Evolutionary conservation across 345 rosid genomes (phyloP), one percentile per base, ranked within the genome.

Genomic region (Lumnitzera racemosa): DNA sequence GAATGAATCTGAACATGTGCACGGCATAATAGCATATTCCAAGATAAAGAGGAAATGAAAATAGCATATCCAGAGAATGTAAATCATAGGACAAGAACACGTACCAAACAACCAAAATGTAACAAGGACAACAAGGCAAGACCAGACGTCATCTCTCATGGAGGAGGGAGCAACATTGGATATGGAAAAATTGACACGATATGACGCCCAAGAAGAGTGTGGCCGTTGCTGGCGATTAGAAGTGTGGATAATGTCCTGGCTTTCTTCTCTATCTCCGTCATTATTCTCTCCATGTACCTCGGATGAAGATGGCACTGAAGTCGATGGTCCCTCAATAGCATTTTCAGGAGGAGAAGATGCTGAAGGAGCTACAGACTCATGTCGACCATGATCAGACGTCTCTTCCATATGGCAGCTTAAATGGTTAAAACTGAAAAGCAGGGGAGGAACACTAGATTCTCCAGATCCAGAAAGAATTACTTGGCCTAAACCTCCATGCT

Each of bases 51-150:
- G 43, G 43, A 9, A 36, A 36, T 36, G 43, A 7, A 36, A 36
- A 20, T 4, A 36, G 12, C 25, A 55, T 53, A 16, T 13, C 15
- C 24, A 1, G 10, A 36, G 43, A 66, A 56, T 24, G 52, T 20
- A 8, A 29, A 10, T 13, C 2, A 49, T 24, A 17, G 53, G 15
- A 55, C 52, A 7, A 53, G 31, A 36, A 41, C 17, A 69, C 83
- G 2, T 29, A 85, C 91, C 91, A 43, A 82, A 77, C 59, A 76
- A 61, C 79, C 88, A 82, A 52, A 82, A 82, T 16, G 75, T 64
- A 31, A 71, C 25, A 24, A 77, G 75, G n/a, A 73, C 57, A 24
- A 51, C 14, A 61, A 73, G 51, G 74, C 77, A 75, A 47, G 75
- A 76, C 81, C 85, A 77, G 15, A 74, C 59, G 23, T 80, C 87